These are phyloP conservation scores for Aspergillus niger DNA, from an alignment of 2,329 filamentous ascomycete species.

Conservation along the genomic window DNA sequence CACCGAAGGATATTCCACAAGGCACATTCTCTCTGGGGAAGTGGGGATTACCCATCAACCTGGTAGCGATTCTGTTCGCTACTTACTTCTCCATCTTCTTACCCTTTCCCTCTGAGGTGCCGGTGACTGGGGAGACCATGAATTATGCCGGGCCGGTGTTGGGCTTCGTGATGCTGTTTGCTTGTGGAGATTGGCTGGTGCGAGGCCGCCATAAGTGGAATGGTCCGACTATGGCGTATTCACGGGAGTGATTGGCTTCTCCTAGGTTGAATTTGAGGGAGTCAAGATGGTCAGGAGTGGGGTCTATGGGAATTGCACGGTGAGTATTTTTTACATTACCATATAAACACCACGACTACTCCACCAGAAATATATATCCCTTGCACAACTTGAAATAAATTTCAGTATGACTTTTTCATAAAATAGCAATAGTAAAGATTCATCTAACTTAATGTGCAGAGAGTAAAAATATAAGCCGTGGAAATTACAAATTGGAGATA, in stretches of 20 bases:
- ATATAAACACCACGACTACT: too few relatives aligned
- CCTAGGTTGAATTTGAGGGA: too few relatives aligned
- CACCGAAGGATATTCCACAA: constrained; percentile 21
- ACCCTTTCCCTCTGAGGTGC: constrained; percentile 33
- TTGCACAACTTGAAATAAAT: too few relatives aligned
- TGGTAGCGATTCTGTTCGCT: constrained; percentile 33
- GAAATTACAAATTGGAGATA: too few relatives aligned
- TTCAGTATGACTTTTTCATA: too few relatives aligned
- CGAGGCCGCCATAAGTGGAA: constrained; percentile 27
- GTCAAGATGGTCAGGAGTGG: too few relatives aligned
- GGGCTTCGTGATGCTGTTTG: constrained; percentile 27
- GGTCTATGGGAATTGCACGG: too few relatives aligned
- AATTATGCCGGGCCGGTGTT: constrained; percentile 35
- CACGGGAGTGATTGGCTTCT: background rate
- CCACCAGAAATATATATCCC: too few relatives aligned
- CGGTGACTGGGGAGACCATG: constrained; percentile 37
- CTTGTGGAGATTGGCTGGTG: constrained; percentile 26
- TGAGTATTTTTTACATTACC: too few relatives aligned
- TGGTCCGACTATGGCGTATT: constrained; percentile 24
- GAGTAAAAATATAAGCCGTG: too few relatives aligned
- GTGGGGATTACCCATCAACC: constrained; percentile 30
- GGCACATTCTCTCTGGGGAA: constrained; percentile 33
- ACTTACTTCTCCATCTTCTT: constrained; percentile 34
- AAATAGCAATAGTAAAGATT: too few relatives aligned
- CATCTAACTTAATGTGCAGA: too few relatives aligned